Base-by-base conservation (phyloP, 345 rosid species). In the Salix brachista region DNA sequence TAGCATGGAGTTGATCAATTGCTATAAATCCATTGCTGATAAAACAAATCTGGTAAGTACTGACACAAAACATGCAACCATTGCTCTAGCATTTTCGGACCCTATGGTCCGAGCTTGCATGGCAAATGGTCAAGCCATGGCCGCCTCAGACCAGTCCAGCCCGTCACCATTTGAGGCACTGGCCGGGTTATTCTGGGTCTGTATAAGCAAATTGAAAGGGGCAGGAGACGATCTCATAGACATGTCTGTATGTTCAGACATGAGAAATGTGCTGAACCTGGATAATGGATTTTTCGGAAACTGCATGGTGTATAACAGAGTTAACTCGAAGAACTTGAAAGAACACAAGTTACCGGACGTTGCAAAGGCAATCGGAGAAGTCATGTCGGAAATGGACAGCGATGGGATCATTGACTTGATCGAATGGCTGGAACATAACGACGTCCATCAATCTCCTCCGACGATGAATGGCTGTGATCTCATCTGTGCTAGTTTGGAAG, bases 261-360 rank as follows among this genome's bases (percentile, higher is more conserved):
- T 80, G 75, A 87, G 97, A 48, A 85, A 81, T 8, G 52, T 70
- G 19, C 36, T 90, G 70, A 85, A 88, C 26, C 73, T 91, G 52
- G 93, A 88, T 52, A 72, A 79, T 69, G 84, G 85, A 12, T 93
- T 77, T 37, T 91, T 91, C 56, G 97, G 98, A 50, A 93, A 90
- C 26, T 88, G 94, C 79, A 86, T 86, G 91, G 86, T 90, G 3
- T 89, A 86, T 39, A 85, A 87, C 16, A 84, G 84, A 34, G 82
- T 84, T 54, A 50, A 39, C 0, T 26, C 71, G 5, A 73, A 6
- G 9, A 64, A 73, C 1, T 73, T 44, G 64, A 67, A 70, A 14
- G 78, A 78, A 11, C 56, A 3, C 1, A 60, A 46, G 71, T 58
- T 83, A 58, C 30, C 83, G 19, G 75, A 74, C 70, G 92, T 84